Evolutionary conservation across 1,139 yeast species (phyloP), one percentile per base, ranked within the genome.

Genomic region (Zhuliangozyma blackwelliae): DNA sequence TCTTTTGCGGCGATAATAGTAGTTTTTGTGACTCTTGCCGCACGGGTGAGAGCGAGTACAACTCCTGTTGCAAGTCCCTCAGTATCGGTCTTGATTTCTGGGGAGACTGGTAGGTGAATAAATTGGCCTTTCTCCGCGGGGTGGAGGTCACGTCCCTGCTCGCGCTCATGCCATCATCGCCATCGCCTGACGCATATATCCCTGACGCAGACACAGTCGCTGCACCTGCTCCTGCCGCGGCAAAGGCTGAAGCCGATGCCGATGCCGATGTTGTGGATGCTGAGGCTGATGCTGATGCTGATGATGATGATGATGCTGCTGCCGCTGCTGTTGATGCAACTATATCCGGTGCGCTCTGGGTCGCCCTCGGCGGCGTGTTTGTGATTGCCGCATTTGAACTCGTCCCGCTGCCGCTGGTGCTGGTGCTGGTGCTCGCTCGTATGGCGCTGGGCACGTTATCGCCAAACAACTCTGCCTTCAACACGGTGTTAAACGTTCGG

Each of bases 381-480:
- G 23, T 9, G 9, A 7, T 22, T 7, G 23, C 10, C 9, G 33
- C 21, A 9, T 21, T 31, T 10, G 33, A 19, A 31, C 25, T n/a
- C 20, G 33, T 27, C 13, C 33, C 27, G 7, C 33, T 12, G 26
- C 10, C 7, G 25, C 25, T 31, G 28, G 11, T 2, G 25, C 28
- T 20, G 33, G 25, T 5, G 25, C 27, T n/a, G 26, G 31, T 31
- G 23, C 32, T 39, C 2, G 60, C 41, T 31, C 63, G 50, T 38
- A 22, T 60, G 3, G 78, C 75, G 59, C 70, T 66, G 2, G 89
- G 88, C 2, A 84, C 79, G 41, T 84, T 77, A 51, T 84, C 94
- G 7, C 97, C 97, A 67, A 92, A 92, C 30, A 92, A 65, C 57
- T 92, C 99, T 25, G 95, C 88, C 50, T 87, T 85, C 29, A 92